A percentile compares a stretch with the other conserved stretches of the same genome.
These are phyloP conservation scores for Pontederia crassipes DNA, from an alignment of 176 grass and related monocot genomes.

Conservation along the genomic window DNA sequence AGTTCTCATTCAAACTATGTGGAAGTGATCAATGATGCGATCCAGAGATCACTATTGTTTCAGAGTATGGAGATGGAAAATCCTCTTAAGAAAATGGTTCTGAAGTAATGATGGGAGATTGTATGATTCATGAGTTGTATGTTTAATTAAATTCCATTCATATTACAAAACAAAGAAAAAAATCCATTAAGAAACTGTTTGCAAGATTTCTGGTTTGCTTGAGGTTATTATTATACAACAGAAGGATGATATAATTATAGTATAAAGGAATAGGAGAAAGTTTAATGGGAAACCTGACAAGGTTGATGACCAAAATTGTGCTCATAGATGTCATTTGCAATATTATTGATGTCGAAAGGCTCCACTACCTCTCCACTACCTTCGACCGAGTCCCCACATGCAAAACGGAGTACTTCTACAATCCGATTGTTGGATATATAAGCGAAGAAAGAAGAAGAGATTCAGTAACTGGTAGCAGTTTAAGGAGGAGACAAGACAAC, in stretches of 20 bases:
- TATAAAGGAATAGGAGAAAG: background rate
- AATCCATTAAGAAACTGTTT: too few species aligned
- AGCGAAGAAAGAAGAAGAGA: background rate
- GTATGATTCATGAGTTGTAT: too few species aligned
- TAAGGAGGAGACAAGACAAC: background rate
- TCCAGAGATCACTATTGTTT: too few species aligned
- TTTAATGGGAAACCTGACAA: constrained; percentile 40
- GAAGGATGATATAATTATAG: too few species aligned
- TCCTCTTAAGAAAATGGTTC: too few species aligned
- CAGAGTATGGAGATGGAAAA: too few species aligned
- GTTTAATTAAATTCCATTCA: too few species aligned
- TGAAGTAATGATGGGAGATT: too few species aligned
- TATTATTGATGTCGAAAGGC: constrained; percentile 90
- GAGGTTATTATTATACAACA: too few species aligned
- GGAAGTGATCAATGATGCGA: too few species aligned
- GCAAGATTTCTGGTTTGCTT: background rate
- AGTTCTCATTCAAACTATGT: too few species aligned
- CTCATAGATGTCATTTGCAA: constrained; percentile 81
- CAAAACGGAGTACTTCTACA: constrained; percentile 67
- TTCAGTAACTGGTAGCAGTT: background rate
- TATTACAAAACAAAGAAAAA: too few species aligned
- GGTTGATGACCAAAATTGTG: constrained; percentile 82
- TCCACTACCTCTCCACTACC: constrained; percentile 34
- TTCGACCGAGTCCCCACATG: constrained; percentile 38
- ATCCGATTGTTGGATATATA: background rate